phyloP scores from a whole-genome alignment of 2,329 filamentous ascomycete genomes.

The Cordyceps javanica region DNA sequence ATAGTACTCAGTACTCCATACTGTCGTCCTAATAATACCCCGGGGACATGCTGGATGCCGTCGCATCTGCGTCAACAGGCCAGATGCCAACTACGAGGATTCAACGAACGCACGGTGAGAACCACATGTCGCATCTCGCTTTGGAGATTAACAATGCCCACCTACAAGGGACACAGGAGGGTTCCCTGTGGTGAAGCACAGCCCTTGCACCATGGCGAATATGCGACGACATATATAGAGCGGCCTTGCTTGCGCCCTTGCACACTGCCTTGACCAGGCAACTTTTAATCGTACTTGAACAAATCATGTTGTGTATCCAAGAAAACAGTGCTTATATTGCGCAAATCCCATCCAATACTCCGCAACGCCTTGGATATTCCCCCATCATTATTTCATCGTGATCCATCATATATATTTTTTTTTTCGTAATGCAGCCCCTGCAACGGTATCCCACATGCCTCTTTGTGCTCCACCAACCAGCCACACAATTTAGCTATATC shows the following conservation, averaged over 20 bases:
- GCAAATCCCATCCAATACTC: neutral
- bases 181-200: neutral
- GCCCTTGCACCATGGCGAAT: neutral
- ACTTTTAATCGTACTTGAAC: neutral
- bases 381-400: slow-evolving; percentile 2
- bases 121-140: neutral
- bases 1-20: too few relatives aligned
- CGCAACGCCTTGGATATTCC: neutral
- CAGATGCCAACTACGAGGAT: neutral
- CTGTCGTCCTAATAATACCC: too few relatives aligned
- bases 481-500: slow-evolving; percentile 3
- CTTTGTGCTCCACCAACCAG: neutral
- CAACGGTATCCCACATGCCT: neutral
- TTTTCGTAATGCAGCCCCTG: neutral
- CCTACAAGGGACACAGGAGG: neutral
- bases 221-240: neutral
- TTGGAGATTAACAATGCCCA: neutral
- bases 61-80: neutral
- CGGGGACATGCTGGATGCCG: too few relatives aligned
- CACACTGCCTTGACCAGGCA: neutral
- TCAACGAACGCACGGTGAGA: neutral
- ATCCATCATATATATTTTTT: slow-evolving; percentile 4
- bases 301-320: neutral
- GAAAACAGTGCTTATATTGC: neutral
- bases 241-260: neutral